phyloP scores from a whole-genome alignment of 495 filamentous ascomycete genomes.

The Aspergillus diversus region DNA sequence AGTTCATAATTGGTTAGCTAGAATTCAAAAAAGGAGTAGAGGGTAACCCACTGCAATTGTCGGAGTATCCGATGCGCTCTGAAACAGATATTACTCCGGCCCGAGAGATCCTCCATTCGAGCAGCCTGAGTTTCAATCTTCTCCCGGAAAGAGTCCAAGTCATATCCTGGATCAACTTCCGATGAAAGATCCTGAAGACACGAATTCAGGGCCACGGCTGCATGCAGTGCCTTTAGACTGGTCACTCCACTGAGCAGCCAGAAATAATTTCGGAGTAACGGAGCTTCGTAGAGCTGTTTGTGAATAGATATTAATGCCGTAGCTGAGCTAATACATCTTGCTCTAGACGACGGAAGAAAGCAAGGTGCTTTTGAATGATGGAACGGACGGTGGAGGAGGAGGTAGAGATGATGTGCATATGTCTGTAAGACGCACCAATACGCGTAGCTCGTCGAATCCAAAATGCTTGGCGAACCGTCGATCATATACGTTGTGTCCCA shows the following conservation, averaged over 20 bases:
- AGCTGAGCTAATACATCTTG: constrained; percentile 20
- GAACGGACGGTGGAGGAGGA: constrained; percentile 28
- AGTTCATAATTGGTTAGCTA: too few relatives aligned
- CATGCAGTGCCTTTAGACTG: constrained; percentile 25
- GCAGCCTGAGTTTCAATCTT: too few relatives aligned
- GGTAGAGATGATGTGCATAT: constrained; percentile 31
- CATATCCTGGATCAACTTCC: too few relatives aligned
- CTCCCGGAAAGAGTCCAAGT: too few relatives aligned
- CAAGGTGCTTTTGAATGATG: too few relatives aligned
- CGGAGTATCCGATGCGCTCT: too few relatives aligned
- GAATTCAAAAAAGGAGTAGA: too few relatives aligned
- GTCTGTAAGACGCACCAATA: constrained; percentile 29
- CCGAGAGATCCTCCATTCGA: too few relatives aligned
- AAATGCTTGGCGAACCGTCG: constrained; percentile 22
- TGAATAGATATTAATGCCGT: constrained; percentile 22
- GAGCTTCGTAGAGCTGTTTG: constrained; percentile 23
- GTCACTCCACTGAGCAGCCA: constrained; percentile 26
- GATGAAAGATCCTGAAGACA: constrained; percentile 11
- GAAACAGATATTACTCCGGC: too few relatives aligned
- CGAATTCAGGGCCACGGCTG: constrained; percentile 25
- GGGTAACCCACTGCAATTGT: too few relatives aligned
- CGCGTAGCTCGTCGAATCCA: constrained; percentile 23
- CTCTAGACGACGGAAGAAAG: constrained; percentile 18
- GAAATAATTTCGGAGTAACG: constrained; percentile 21
- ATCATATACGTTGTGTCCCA: constrained; percentile 26